A percentile compares a stretch with the other conserved stretches of the same genome.
Conservation (phyloP, 108 stramenopile genomes). For the Asterionellopsis glacialis region DNA sequence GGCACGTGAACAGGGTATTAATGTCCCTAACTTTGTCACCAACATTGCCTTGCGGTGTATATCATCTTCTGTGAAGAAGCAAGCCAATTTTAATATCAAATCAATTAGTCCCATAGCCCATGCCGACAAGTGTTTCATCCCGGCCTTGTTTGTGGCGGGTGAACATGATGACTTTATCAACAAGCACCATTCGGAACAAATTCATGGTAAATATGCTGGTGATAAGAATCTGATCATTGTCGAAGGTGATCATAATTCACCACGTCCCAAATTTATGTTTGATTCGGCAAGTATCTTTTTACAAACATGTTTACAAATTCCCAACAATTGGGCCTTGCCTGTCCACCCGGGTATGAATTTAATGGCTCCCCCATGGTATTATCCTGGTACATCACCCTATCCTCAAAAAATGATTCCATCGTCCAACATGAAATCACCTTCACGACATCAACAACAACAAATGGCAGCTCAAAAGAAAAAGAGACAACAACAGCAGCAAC, state of each 20-base stretch:
- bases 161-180: constrained; percentile 94
- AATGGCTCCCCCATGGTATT: constrained; percentile 82
- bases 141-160: constrained; percentile 92
- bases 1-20: constrained; percentile 85
- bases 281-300: constrained; percentile 94
- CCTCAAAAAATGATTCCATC: neutral
- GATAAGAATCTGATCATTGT: constrained; percentile 96
- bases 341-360: constrained; percentile 81
- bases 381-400: constrained; percentile 17
- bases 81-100: constrained; percentile 89
- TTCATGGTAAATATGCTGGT: constrained; percentile 91
- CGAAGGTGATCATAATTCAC: constrained; percentile 96
- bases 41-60: constrained; percentile 84
- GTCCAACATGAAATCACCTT: neutral
- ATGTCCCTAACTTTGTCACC: constrained; percentile 72
- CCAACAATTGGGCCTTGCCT: constrained; percentile 66
- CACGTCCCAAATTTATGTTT: constrained; percentile 93
- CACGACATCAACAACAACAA: neutral
- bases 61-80: constrained; percentile 75
- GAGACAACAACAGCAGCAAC: constrained; percentile 6
- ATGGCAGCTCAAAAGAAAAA: constrained; percentile 15
- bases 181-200: constrained; percentile 72
- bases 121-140: constrained; percentile 91
- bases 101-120: constrained; percentile 85
- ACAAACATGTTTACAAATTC: constrained; percentile 82